Evolutionary conservation across 768 basidiomycete species (phyloP).

Genomic region (Xerocomellus intermedius): DNA sequence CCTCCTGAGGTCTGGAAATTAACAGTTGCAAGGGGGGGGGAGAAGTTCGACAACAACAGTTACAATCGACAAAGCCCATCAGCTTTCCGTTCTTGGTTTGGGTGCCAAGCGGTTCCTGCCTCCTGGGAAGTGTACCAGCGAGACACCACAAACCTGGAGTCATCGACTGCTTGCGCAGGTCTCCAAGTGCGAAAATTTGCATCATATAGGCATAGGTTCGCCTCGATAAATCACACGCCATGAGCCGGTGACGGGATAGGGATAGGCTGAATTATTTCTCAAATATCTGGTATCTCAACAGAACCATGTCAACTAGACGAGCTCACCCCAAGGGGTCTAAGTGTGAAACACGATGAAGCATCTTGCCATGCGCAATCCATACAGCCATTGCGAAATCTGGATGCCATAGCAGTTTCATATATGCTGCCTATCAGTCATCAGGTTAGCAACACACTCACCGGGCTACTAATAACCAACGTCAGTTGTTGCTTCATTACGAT

Average conservation of each 20-base stretch:
- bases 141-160: slow-evolving; percentile 36
- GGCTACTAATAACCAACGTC: not conserved
- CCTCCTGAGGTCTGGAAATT: not conserved
- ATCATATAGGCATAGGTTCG: slow-evolving; percentile 37
- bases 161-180: slow-evolving; percentile 37
- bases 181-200: slow-evolving; percentile 39
- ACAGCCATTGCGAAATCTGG: not conserved
- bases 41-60: not conserved
- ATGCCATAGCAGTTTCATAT: not conserved
- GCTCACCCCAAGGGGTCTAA: slow-evolving; percentile 15
- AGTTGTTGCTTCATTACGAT: not conserved
- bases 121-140: slow-evolving; percentile 41
- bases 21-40: not conserved
- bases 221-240: not conserved
- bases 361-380: not conserved
- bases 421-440: not conserved
- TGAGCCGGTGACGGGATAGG: not conserved
- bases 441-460: not conserved
- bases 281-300: slow-evolving; percentile 12
- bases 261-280: slow-evolving; percentile 3
- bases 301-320: slow-evolving; percentile 5
- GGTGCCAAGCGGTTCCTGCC: slow-evolving; percentile 43
- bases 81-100: slow-evolving; percentile 63
- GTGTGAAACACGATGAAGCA: not conserved
- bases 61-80: slow-evolving; percentile 31